phyloP scores from a whole-genome alignment of 2,329 filamentous ascomycete species.

The Aspergillus udagawae region DNA sequence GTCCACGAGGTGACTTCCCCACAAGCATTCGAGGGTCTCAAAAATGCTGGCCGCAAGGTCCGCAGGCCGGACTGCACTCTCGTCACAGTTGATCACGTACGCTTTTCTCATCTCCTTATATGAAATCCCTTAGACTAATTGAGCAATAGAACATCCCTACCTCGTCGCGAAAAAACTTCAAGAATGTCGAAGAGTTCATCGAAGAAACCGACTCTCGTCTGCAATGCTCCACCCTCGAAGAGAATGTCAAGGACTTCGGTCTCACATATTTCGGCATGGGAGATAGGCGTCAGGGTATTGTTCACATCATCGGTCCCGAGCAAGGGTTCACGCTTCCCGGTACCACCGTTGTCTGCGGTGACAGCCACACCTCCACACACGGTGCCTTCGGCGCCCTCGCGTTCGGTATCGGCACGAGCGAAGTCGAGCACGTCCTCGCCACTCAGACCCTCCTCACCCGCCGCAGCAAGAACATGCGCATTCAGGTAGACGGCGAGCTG shows the following conservation, averaged over 20 bases:
- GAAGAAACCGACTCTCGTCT: conserved; percentile 88
- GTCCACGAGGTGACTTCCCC: conserved; percentile 98
- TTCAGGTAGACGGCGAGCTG: conserved; percentile 89
- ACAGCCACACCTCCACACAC: conserved; percentile 97
- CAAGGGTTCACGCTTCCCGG: conserved; percentile 97
- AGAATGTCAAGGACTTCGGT: conserved; percentile 95
- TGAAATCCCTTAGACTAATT: conserved; percentile 11
- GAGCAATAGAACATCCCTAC: conserved; percentile 80
- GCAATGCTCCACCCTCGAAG: conserved; percentile 93
- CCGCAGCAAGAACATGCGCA: conserved; percentile 97
- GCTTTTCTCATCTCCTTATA: conserved; percentile 30
- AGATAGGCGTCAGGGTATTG: conserved; percentile 96
- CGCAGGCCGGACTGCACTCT: conserved; percentile 95
- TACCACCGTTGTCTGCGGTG: conserved; percentile 94
- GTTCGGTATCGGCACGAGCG: conserved; percentile 95
- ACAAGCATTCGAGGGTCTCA: conserved; percentile 96
- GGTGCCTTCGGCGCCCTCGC: conserved; percentile 93
- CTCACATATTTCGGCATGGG: conserved; percentile 95
- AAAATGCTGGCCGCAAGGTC: conserved; percentile 81
- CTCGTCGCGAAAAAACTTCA: conserved; percentile 82
- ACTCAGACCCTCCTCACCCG: conserved; percentile 94
- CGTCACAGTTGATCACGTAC: conserved; percentile 92
- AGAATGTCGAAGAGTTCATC: conserved; percentile 90
- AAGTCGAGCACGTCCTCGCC: conserved; percentile 96
- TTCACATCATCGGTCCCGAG: conserved; percentile 97